These are phyloP conservation scores for Stephania cephalantha DNA, from an alignment of 164 flowering plant species.

Conservation along the genomic window DNA sequence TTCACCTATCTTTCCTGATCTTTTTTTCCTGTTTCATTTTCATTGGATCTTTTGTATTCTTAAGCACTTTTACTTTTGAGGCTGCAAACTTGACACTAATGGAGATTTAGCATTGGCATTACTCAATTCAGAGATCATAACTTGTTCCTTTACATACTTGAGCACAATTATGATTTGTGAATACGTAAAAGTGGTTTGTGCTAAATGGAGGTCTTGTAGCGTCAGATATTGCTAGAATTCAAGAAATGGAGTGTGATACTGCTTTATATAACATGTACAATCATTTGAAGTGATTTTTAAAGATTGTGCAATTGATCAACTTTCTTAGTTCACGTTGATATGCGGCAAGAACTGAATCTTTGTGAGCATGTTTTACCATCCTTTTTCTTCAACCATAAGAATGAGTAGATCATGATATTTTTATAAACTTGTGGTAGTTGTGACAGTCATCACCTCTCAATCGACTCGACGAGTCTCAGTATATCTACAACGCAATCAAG, in stretches of 20 bases:
- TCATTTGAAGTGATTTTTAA: too few relatives aligned
- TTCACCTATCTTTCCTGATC: not conserved
- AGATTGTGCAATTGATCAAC: not conserved
- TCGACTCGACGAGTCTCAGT: slow-evolving; percentile 32
- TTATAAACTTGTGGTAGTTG: slow-evolving; percentile 5
- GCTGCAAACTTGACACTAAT: not conserved
- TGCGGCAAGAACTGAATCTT: not conserved
- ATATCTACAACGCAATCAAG: slow-evolving; percentile 39
- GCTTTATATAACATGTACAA: too few relatives aligned
- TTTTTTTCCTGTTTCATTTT: not conserved
- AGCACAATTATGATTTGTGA: not conserved
- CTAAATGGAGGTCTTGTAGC: not conserved
- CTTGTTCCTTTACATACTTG: not conserved
- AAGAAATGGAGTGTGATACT: too few relatives aligned
- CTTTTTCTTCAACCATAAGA: not conserved
- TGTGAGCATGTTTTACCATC: not conserved
- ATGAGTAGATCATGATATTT: not conserved
- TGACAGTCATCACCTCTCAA: slow-evolving; percentile 44
- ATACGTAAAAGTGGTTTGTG: not conserved
- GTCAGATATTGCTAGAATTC: not conserved
- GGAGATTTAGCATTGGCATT: not conserved
- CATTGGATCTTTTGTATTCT: not conserved
- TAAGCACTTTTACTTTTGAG: not conserved
- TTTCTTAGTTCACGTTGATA: not conserved
- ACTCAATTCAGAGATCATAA: not conserved